A percentile compares a stretch with the other conserved stretches of the same genome.
These are phyloP conservation scores for Bremia lactucae DNA, from an alignment of 352 stramenopile species.

Conservation along the genomic window DNA sequence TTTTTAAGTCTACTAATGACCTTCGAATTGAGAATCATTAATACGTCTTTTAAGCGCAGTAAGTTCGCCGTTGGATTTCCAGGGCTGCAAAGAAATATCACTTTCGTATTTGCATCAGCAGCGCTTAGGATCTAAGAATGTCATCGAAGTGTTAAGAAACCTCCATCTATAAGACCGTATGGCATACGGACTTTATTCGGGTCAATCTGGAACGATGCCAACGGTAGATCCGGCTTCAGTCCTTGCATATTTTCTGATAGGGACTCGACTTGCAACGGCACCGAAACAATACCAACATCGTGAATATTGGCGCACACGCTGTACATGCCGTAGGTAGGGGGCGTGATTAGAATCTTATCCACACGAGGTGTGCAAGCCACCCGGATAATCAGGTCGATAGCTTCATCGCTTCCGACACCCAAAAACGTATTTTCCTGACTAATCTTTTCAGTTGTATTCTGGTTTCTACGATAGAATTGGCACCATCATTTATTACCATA, in stretches of 20 bases:
- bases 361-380: slow-evolving; percentile 91
- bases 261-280: slow-evolving; percentile 81
- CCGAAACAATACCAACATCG: slow-evolving; percentile 90
- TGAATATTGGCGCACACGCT: slow-evolving; percentile 97
- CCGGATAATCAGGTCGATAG: slow-evolving; percentile 96
- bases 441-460: slow-evolving; percentile 43
- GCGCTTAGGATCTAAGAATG: slow-evolving; percentile 73
- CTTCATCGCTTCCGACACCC: slow-evolving; percentile 96
- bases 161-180: too few relatives aligned
- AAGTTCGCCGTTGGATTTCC: slow-evolving; percentile 96
- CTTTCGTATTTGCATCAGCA: slow-evolving; percentile 87
- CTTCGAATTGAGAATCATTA: slow-evolving; percentile 77
- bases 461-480: slow-evolving; percentile 31
- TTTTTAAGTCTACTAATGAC: slow-evolving; percentile 15
- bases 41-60: slow-evolving; percentile 85
- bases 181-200: slow-evolving; percentile 44
- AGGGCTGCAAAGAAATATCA: slow-evolving; percentile 96
- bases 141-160: neutral
- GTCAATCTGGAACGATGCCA: slow-evolving; percentile 79
- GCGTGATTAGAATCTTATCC: slow-evolving; percentile 93
- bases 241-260: slow-evolving; percentile 49
- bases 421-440: slow-evolving; percentile 92
- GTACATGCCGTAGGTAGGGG: slow-evolving; percentile 99
- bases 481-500: neutral
- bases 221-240: slow-evolving; percentile 37